Evolutionary conservation across 306 rosid genomes (phyloP), one percentile per base, ranked within the genome.

Genomic region (Benincasa hispida): DNA sequence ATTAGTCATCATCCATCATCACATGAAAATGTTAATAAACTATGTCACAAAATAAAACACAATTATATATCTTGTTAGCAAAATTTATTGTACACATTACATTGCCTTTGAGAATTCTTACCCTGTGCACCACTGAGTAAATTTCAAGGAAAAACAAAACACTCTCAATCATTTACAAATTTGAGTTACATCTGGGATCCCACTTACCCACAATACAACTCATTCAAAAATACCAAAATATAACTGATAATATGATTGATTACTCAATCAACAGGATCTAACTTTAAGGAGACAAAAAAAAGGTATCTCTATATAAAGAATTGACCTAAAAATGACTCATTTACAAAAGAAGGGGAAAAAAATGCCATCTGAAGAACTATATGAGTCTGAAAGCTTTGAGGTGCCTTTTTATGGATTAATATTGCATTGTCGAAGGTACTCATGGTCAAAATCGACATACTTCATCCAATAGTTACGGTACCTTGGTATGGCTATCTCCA

Each of bases 401-500:
- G 76, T 70, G 25, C 41, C 59, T 50, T 47, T 28, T 72, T 87
- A 93, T 61, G 91, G 98, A 79, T 85, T 93, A 83, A 93, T 88
- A 80, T 93, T 93, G 91, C 98, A 93, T 76, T 93, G 91, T 83
- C 96, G 83, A 88, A 93, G 63, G 87, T 87, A 93, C 62, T 47
- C 56, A 21, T 89, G 89, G 56, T 88, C 80, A n/a, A 87, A 88
- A 83, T 91, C 89, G 50, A 91, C 91, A 79, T 87, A 76, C 65
- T 85, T 91, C n/a, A 87, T 54, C 98, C 98, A 93, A 78, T 88
- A 86, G 83, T 74, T 60, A 41, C 96, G 84, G 72, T 88, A 93
- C 86, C 87, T 91, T 76, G 98, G 89, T 74, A 93, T 88, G 84
- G 96, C 91, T 78, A 91, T 91, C 90, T 93, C 98, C 59, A 93